Conservation (phyloP, 768 basidiomycete genomes). For the Lactarius indigo region DNA sequence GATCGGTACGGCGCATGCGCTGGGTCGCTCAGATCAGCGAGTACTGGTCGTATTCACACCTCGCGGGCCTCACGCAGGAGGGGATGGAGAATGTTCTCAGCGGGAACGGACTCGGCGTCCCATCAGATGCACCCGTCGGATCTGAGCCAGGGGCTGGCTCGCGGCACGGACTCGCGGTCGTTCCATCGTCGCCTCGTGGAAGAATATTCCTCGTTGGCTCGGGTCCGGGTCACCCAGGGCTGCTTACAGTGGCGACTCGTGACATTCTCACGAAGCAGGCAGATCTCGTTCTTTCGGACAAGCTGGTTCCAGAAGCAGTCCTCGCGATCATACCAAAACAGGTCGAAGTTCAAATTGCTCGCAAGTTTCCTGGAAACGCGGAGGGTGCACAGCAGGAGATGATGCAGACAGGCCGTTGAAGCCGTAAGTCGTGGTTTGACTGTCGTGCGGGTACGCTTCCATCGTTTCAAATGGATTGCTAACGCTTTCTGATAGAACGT, state of each 20-base stretch:
- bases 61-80: slow-evolving; percentile 60
- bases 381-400: slow-evolving; percentile 93
- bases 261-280: slow-evolving; percentile 73
- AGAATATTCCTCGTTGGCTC: slow-evolving; percentile 90
- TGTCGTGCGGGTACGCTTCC: slow-evolving; percentile 72
- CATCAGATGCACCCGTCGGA: slow-evolving; percentile 8
- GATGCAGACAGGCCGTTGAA: slow-evolving; percentile 89
- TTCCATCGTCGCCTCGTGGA: slow-evolving; percentile 42
- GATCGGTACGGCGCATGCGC: slow-evolving; percentile 65
- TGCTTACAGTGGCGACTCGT: slow-evolving; percentile 87
- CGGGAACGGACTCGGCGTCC: slow-evolving; percentile 31
- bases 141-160: slow-evolving; percentile 22
- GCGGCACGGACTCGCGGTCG: slow-evolving; percentile 27
- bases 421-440: slow-evolving; percentile 75
- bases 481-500: slow-evolving; percentile 6
- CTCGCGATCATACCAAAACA: slow-evolving; percentile 75
- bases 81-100: slow-evolving; percentile 68
- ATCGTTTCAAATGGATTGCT: neutral
- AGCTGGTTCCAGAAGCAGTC: slow-evolving; percentile 88
- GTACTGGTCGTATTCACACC: slow-evolving; percentile 83
- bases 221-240: slow-evolving; percentile 90
- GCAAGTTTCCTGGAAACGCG: slow-evolving; percentile 96
- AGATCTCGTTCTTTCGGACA: slow-evolving; percentile 90
- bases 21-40: slow-evolving; percentile 97
- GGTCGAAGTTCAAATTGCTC: slow-evolving; percentile 81